Evolutionary conservation across 2,329 filamentous ascomycete species (phyloP).

Genomic region (Talaromyces albobiverticillius): DNA sequence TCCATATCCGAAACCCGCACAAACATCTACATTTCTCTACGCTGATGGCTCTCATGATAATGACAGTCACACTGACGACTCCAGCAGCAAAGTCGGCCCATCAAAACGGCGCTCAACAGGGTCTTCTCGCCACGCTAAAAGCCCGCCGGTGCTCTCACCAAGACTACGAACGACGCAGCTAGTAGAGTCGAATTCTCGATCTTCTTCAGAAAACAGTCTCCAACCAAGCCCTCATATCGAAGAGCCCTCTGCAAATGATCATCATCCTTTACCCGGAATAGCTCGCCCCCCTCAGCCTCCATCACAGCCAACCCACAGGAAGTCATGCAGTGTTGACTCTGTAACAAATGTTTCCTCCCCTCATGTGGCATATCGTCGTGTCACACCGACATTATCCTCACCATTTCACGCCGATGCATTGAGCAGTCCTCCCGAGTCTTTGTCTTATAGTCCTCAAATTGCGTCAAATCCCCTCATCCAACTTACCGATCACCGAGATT

Average conservation of each 20-base stretch:
- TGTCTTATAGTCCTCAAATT: slow-evolving; percentile 28
- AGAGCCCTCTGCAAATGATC: slow-evolving; percentile 20
- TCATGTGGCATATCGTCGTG: slow-evolving; percentile 24
- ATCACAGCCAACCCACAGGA: slow-evolving; percentile 18
- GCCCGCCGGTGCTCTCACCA: slow-evolving; percentile 24
- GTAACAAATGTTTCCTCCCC: slow-evolving; percentile 16
- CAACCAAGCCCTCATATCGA: slow-evolving; percentile 23
- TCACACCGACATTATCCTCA: slow-evolving; percentile 30
- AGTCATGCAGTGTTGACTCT: slow-evolving; percentile 35
- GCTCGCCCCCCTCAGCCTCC: slow-evolving; percentile 11
- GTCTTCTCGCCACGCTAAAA: slow-evolving; percentile 24
- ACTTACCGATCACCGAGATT: slow-evolving; percentile 36
- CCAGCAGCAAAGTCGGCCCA: slow-evolving; percentile 17
- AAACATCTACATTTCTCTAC: slow-evolving; percentile 34
- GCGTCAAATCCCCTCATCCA: slow-evolving; percentile 32
- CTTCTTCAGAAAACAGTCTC: slow-evolving; percentile 22
- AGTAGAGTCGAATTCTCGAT: slow-evolving; percentile 23
- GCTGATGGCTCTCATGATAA: slow-evolving; percentile 36
- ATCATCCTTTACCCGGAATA: not conserved
- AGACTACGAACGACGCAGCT: slow-evolving; percentile 30
- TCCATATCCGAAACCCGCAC: slow-evolving; percentile 23
- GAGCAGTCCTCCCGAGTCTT: slow-evolving; percentile 23
- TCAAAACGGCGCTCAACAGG: slow-evolving; percentile 31
- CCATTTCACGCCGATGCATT: slow-evolving; percentile 20
- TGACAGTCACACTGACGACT: slow-evolving; percentile 22